Evolutionary conservation across 106 monocot species (phyloP).

Genomic region (Apostasia shenzhenica): DNA sequence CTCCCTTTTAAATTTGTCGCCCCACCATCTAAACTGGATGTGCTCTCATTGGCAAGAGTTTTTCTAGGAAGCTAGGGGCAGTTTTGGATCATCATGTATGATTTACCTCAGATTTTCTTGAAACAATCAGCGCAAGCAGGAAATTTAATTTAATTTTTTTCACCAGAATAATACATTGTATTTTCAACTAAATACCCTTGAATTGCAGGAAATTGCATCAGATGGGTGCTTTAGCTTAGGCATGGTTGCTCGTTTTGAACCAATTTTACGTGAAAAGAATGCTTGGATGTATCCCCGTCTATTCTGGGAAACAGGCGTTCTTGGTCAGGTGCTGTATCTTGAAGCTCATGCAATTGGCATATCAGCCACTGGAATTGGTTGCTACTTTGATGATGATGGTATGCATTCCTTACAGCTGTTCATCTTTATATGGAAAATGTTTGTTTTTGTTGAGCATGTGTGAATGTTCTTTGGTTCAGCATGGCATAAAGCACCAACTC

Average conservation of each 20-base stretch:
- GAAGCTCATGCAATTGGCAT: slow-evolving; percentile 97
- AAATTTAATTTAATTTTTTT: too few relatives aligned
- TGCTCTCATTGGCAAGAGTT: too few relatives aligned
- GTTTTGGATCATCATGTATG: too few relatives aligned
- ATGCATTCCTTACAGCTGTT: slow-evolving; percentile 3
- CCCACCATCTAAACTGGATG: too few relatives aligned
- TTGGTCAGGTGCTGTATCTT: slow-evolving; percentile 90
- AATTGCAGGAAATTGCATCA: slow-evolving; percentile 83
- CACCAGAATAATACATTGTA: not conserved
- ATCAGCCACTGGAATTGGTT: slow-evolving; percentile 98
- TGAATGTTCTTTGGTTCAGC: too few relatives aligned
- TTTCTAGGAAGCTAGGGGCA: too few relatives aligned
- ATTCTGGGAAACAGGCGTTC: slow-evolving; percentile 94
- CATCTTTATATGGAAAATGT: too few relatives aligned
- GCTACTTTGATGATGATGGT: slow-evolving; percentile 98
- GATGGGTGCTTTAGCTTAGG: slow-evolving; percentile 99
- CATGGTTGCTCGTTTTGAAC: slow-evolving; percentile 87
- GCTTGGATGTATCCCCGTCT: slow-evolving; percentile 98
- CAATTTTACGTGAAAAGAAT: slow-evolving; percentile 61
- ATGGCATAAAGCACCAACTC: too few relatives aligned
- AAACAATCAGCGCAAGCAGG: too few relatives aligned
- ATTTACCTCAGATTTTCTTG: too few relatives aligned
- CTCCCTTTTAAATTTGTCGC: too few relatives aligned
- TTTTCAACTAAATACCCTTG: not conserved
- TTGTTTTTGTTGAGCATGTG: too few relatives aligned